Base-by-base conservation (phyloP, 768 basidiomycete species). In the Coprinopsis marcescibilis region DNA sequence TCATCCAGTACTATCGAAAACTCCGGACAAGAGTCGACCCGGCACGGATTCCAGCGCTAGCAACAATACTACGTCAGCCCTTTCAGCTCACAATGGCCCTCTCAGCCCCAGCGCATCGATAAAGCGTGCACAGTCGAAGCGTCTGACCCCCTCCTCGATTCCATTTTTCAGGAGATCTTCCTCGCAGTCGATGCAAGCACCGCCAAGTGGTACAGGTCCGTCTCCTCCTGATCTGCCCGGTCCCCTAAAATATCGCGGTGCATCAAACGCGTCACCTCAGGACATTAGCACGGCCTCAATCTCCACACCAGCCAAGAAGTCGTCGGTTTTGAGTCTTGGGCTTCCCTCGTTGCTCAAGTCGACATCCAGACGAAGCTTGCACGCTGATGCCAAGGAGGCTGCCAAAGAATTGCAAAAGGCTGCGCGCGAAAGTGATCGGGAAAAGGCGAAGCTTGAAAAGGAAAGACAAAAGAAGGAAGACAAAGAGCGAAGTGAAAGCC, bases 131-230 rank as follows among this genome's bases (percentile, higher is more conserved):
- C 80, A 82, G 48, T 81, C 81, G 15, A 91, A 84, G 62, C 83
- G 92, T 49, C 77, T 92, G 37, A 93, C 92, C 1, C 91, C 91
- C 1, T 92, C 89, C 21, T 88, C 89, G 12, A 95, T 95, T 49
- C 92, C 92, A 2, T 95, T 95, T 67, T 94, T 95, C 71, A 80
- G 89, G 35, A 84, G 92, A 27, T 91, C 90, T 6, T 88, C 89
- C 21, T 93, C 92, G 5, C 87, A 91, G 58, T 89, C 86, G 12
- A 84, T 89, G 76, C 84, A 89, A 52, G 62, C 81, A 15, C 69
- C 78, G 5, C 59, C 73, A 21, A 64, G 72, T 34, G 56, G 43
- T 48, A 55, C 52, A 13, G 65, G 68, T 8, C 69, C 85, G 11
- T 71, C 78, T 8, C 73, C 80, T 1, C 78, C 78, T 14, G 69